phyloP scores from a whole-genome alignment of 106 monocot genomes.

The Dendrobium officinale region DNA sequence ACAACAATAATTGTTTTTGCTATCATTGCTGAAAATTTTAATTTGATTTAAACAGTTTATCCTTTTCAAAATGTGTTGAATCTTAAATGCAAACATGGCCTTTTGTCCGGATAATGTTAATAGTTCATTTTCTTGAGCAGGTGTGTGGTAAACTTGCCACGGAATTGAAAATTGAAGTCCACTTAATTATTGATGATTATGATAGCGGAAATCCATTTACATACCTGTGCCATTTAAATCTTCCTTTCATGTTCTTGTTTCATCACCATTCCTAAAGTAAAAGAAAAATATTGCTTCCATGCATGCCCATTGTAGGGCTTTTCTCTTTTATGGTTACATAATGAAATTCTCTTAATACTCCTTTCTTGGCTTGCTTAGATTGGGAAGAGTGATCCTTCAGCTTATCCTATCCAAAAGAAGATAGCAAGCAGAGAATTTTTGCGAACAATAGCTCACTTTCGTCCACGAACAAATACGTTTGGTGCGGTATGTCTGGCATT shows the following conservation, averaged over 20 bases:
- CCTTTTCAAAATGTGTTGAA: background rate
- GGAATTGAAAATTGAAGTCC: background rate
- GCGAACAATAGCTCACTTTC: slow-evolving; percentile 86
- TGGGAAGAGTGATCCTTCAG: slow-evolving; percentile 64
- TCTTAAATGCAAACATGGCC: background rate
- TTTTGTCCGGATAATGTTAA: background rate
- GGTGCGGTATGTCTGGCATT: slow-evolving; percentile 63
- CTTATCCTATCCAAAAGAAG: slow-evolving; percentile 97
- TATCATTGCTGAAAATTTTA: background rate
- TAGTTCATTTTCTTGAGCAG: background rate
- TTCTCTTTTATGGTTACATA: background rate
- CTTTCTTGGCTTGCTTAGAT: slow-evolving; percentile 36
- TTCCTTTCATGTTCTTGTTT: slow-evolving; percentile 3
- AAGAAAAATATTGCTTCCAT: background rate
- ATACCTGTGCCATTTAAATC: slow-evolving; percentile 1
- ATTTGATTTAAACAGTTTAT: background rate
- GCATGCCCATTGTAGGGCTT: background rate
- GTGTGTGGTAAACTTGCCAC: background rate
- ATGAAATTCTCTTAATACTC: background rate
- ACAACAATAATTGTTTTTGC: background rate
- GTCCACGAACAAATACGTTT: slow-evolving; percentile 95
- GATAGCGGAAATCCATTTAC: background rate
- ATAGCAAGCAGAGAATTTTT: slow-evolving; percentile 88
- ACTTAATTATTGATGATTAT: background rate
- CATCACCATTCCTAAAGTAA: background rate